Evolutionary conservation across 768 basidiomycete genomes (phyloP), one percentile per base, ranked within the genome.

Genomic region (Solioccasus polychromus): DNA sequence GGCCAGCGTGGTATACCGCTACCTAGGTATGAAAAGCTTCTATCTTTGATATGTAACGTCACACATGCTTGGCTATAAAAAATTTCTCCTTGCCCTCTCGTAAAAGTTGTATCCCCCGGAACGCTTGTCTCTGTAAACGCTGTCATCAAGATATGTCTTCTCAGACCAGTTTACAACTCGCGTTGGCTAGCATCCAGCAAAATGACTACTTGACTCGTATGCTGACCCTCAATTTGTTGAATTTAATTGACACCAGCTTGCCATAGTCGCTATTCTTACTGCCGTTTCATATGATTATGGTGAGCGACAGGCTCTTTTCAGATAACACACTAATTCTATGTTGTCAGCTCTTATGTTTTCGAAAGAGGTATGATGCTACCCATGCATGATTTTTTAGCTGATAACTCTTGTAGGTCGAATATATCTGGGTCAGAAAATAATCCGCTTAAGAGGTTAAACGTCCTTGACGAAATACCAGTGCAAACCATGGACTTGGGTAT

Each of bases 371-470:
- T n/a, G n/a, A n/a, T n/a, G n/a, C n/a, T n/a, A n/a, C n/a, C n/a
- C n/a, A n/a, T n/a, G n/a, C n/a, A n/a, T n/a, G n/a, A n/a, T n/a
- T n/a, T n/a, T n/a, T n/a, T n/a, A n/a, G n/a, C n/a, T n/a, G n/a
- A n/a, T n/a, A n/a, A n/a, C n/a, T n/a, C n/a, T n/a, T n/a, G n/a
- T n/a, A n/a, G n/a, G 53, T 52, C 9, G 37, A 53, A 37, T 43
- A 48, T 11, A 36, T 55, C 2, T 55, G 47, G 54, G 54, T 54
- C 4, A 14, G 52, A 3, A 20, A n/a, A n/a, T n/a, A 3, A 26
- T 3, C 4, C 14, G 0, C 29, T 18, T 32, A 8, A 19, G 2
- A 15, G 15, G 3, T 2, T 6, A 6, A 19, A 2, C 11, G 11
- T 25, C 4, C 36, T 53, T 25, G 45, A 20, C 4, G 14, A 10